Evolutionary conservation across 768 basidiomycete species (phyloP).

Genomic region (Suillus tomentosus): DNA sequence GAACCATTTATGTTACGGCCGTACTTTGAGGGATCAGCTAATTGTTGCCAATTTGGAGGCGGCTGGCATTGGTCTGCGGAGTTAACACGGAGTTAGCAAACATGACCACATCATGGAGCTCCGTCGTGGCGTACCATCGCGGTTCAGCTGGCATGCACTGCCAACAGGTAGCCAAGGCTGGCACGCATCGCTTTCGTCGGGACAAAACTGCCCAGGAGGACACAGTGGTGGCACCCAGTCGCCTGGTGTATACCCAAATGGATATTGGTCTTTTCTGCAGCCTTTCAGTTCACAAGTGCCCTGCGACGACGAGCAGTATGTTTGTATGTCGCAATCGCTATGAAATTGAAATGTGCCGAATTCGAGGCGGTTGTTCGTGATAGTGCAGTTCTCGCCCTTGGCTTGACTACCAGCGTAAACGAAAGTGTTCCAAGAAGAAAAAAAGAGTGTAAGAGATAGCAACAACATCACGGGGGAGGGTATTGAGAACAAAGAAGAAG

Average conservation of each 20-base stretch:
- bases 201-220: conserved; percentile 67
- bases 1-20: conserved; percentile 81
- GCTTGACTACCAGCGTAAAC: conserved; percentile 49
- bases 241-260: conserved; percentile 61
- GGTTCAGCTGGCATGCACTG: conserved; percentile 79
- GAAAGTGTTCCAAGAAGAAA: conserved; percentile 42
- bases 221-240: conserved; percentile 62
- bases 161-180: conserved; percentile 58
- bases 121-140: conserved; percentile 62
- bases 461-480: conserved; percentile 24
- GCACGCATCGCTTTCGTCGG: conserved; percentile 79
- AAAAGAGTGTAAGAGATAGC: conserved; percentile 54
- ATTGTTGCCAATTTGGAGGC: conserved; percentile 64
- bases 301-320: conserved; percentile 58
- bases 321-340: conserved; percentile 72
- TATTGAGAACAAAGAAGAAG: conserved; percentile 8
- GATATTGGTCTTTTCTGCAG: conserved; percentile 77
- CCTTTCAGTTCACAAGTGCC: conserved; percentile 61
- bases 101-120: background rate
- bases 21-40: conserved; percentile 63
- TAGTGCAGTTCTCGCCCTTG: conserved; percentile 50
- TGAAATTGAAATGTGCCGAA: conserved; percentile 78
- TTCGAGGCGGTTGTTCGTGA: conserved; percentile 66
- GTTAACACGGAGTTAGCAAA: conserved; percentile 7
- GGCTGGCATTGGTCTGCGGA: conserved; percentile 71